Conservation (phyloP, 2,329 filamentous ascomycete species). For the Thielaviopsis populi region DNA sequence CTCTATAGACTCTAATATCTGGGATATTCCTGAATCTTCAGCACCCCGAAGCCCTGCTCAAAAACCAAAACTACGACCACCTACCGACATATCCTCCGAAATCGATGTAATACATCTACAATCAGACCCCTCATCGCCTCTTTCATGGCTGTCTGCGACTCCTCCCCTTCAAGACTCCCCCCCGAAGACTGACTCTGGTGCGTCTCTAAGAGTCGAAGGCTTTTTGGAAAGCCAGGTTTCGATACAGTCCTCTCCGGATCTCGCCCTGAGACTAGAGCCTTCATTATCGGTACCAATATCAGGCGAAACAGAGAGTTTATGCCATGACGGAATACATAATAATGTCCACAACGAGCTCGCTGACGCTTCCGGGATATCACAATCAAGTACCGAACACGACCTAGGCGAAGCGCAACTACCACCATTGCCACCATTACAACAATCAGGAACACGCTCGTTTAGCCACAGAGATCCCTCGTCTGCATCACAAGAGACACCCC, state of each 20-base stretch:
- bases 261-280: not conserved
- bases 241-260: not conserved
- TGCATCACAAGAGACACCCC: not conserved
- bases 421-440: not conserved
- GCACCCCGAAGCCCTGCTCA: not conserved
- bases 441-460: not conserved
- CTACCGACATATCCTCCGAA: not conserved
- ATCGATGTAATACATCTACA: not conserved
- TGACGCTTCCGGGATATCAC: no score
- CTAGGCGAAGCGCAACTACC: not conserved
- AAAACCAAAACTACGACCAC: not conserved
- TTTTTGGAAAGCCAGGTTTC: not conserved
- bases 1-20: constrained; percentile 10
- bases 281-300: not conserved
- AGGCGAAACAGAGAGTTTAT: no score
- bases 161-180: constrained; percentile 5
- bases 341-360: not conserved
- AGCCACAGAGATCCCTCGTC: not conserved
- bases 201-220: not conserved
- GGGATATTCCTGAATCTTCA: constrained; percentile 14
- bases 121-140: constrained; percentile 5
- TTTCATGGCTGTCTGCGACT: constrained; percentile 9
- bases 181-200: not conserved
- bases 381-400: no score
- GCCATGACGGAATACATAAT: not conserved